A percentile compares a stretch with the other conserved stretches of the same genome.
Evolutionary conservation across 177 flowering plant species (phyloP).

Genomic region (Vitis hybrid): DNA sequence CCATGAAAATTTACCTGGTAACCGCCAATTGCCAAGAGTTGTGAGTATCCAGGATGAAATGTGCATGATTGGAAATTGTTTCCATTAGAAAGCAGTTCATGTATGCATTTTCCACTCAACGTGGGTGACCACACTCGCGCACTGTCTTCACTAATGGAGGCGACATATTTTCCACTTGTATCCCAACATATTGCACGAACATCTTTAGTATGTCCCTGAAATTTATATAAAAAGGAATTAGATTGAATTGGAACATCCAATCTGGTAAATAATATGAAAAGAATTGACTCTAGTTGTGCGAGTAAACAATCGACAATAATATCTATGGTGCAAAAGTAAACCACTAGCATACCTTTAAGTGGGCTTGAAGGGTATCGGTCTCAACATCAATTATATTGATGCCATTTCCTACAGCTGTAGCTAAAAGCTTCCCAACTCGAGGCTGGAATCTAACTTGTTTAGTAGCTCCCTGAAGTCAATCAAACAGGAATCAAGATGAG

Average conservation of each 20-base stretch:
- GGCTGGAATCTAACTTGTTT: slow-evolving; percentile 47
- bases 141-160: slow-evolving; percentile 28
- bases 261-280: not conserved
- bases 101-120: slow-evolving; percentile 14
- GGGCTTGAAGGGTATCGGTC: slow-evolving; percentile 12
- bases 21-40: slow-evolving; percentile 21
- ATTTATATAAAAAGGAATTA: not conserved
- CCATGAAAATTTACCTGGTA: slow-evolving; percentile 20
- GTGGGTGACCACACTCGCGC: slow-evolving; percentile 21
- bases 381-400: slow-evolving; percentile 42
- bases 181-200: slow-evolving; percentile 25
- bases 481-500: not conserved
- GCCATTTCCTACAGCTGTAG: slow-evolving; percentile 38
- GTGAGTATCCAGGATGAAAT: slow-evolving; percentile 25
- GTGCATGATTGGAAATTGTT: slow-evolving; percentile 27
- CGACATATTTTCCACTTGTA: slow-evolving; percentile 22
- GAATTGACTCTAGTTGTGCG: not conserved
- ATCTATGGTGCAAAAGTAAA: not conserved
- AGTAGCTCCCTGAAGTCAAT: slow-evolving; percentile 30
- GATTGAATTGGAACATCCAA: not conserved
- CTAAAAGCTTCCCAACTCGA: slow-evolving; percentile 33
- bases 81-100: slow-evolving; percentile 19
- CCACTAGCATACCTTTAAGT: slow-evolving; percentile 14
- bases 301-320: not conserved
- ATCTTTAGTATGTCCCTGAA: slow-evolving; percentile 23